Evolutionary conservation across 495 filamentous ascomycete species (phyloP), one percentile per base, ranked within the genome.

Genomic region (Daldinia concentrica): DNA sequence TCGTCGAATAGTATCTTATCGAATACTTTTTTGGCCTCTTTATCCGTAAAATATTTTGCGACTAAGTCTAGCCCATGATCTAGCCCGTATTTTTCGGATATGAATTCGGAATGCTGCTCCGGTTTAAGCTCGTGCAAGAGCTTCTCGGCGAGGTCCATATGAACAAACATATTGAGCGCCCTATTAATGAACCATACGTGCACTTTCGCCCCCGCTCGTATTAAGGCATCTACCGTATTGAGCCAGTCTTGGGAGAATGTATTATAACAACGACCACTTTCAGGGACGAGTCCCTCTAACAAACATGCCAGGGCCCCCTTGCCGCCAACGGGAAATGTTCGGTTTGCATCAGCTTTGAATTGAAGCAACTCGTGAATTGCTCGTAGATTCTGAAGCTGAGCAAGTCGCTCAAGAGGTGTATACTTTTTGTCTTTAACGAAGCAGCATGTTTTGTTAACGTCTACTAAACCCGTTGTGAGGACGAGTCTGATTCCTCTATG

Each of bases 351-450:
- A 14, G 58, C 39, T 6, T 63, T 56, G 41, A 51, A 63, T 32
- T 3, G 30, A 4, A 72, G 54, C 48, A 72, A 26, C 24, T 67
- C 58, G 6, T 39, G 59, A n/a, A 72, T 37, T 5, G 62, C 54
- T 52, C 50, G 26, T 14, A 72, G n/a, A 4, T 22, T 3, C 14
- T 66, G 59, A 14, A 72, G 69, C 15, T 56, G 0, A 27, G 58
- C 52, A 15, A 55, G 58, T 43, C 64, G 43, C 39, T 72, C 64
- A n/a, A 72, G 24, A 45, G 59, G 32, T 3, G 64, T 64, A 34
- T 59, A 67, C 24, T 64, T 64, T 56, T n/a, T 1, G 3, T 22
- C 55, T 1, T 30, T 19, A 12, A 32, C 22, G n/a, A 67, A 60
- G 27, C 32, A 72, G n/a, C 30, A 15, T 55, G 37, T 68, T 14